A percentile compares a stretch with the other conserved stretches of the same genome.
These are phyloP conservation scores for Durusdinium trenchii DNA, from an alignment of 73 alveolate genomes.

Conservation along the genomic window DNA sequence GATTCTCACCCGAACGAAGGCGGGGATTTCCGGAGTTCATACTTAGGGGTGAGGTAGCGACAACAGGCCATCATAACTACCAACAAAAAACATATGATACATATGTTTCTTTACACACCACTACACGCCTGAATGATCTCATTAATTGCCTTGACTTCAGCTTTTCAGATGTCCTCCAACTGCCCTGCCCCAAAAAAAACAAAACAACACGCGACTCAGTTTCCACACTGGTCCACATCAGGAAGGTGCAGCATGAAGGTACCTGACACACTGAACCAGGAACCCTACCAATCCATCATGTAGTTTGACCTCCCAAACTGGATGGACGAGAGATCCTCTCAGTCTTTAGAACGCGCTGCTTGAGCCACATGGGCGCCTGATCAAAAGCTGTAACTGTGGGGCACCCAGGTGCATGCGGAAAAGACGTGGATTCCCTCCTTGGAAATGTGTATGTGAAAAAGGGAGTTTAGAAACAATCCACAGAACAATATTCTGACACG, in stretches of 20 bases:
- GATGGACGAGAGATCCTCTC: too few species aligned
- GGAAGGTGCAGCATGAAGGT: conserved; percentile 68
- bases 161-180: not conserved
- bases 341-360: too few species aligned
- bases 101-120: not conserved
- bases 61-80: not conserved
- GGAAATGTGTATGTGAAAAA: too few species aligned
- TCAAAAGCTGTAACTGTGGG: too few species aligned
- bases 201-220: not conserved
- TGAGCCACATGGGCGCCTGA: too few species aligned
- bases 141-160: not conserved
- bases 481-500: too few species aligned
- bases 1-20: not conserved
- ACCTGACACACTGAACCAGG: not conserved
- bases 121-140: not conserved
- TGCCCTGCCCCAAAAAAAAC: not conserved
- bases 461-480: too few species aligned
- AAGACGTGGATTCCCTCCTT: too few species aligned
- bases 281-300: not conserved
- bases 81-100: not conserved
- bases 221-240: not conserved
- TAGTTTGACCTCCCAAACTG: too few species aligned
- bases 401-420: too few species aligned
- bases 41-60: not conserved
- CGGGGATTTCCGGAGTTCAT: not conserved